Percentiles rank a stretch among this genome's conserved stretches.
phyloP scores from a whole-genome alignment of 106 monocot species.

The Dendrobium huoshanense region DNA sequence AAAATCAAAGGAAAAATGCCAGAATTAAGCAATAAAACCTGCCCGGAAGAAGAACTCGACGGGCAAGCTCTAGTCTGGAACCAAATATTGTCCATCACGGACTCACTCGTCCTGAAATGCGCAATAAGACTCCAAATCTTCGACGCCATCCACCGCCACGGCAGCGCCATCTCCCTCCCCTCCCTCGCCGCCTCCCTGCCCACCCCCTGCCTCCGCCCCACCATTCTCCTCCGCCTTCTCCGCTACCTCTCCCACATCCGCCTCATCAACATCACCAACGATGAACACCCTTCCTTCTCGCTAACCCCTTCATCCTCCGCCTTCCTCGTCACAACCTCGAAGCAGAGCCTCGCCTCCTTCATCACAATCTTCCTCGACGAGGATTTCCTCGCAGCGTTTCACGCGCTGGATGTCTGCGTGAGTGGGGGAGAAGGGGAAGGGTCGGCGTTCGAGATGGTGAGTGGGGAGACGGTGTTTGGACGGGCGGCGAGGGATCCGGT shows the following conservation, averaged over 20 bases:
- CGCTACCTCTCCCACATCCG: constrained; percentile 8
- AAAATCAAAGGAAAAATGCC: too few relatives aligned
- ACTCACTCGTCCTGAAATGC: constrained; percentile 16
- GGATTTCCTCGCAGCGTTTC: neutral
- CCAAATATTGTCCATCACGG: neutral
- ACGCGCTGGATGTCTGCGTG: neutral
- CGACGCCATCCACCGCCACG: constrained; percentile 14
- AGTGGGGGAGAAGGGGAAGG: neutral
- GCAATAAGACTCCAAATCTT: constrained; percentile 21
- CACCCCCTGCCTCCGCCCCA: neutral
- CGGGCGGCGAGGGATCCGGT: neutral
- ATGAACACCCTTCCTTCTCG: neutral
- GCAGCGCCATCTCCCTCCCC: constrained; percentile 13
- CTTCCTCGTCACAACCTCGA: neutral
- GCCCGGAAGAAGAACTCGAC: neutral
- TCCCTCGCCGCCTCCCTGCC: constrained; percentile 9
- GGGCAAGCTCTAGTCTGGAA: constrained; percentile 9
- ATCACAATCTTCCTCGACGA: neutral
- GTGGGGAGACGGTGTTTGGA: neutral
- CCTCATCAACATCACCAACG: neutral
- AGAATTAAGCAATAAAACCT: too few relatives aligned
- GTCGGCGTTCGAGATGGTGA: neutral
- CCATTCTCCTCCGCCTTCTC: constrained; percentile 20
- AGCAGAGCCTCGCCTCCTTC: constrained; percentile 3
- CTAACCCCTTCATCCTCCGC: constrained; percentile 8